These are phyloP conservation scores for Canavalia ensiformis DNA, from an alignment of 306 rosid genomes.

Conservation along the genomic window DNA sequence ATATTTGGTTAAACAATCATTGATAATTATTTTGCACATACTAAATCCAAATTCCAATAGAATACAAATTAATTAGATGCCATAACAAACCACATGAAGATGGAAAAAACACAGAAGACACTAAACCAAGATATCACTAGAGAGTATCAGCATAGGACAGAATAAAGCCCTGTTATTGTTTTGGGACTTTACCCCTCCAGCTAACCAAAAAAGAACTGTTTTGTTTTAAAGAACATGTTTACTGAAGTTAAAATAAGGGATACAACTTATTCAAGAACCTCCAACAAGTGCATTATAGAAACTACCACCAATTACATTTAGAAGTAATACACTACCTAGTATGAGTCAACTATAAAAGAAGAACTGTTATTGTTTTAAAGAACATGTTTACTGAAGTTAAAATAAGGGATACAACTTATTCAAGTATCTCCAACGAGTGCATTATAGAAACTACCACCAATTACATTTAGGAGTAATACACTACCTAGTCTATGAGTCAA, in stretches of 20 bases:
- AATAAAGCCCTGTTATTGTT: neutral
- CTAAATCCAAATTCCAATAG: neutral
- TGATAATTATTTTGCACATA: neutral
- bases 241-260: neutral
- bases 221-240: neutral
- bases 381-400: neutral
- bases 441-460: constrained; percentile 5
- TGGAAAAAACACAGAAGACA: neutral
- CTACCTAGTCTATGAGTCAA: constrained; percentile 2
- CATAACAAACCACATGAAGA: constrained; percentile 5
- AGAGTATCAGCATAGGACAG: constrained; percentile 13
- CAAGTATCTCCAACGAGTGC: neutral
- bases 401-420: neutral
- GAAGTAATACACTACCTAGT: constrained; percentile 18
- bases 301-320: constrained; percentile 7
- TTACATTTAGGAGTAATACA: constrained; percentile 7
- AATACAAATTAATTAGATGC: constrained; percentile 1
- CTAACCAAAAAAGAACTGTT: neutral
- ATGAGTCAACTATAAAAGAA: constrained; percentile 6
- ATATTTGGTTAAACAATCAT: neutral
- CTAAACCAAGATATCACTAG: neutral
- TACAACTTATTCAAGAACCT: constrained; percentile 11
- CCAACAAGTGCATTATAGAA: neutral
- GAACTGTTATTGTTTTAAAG: neutral
- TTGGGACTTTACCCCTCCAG: too few relatives aligned